These are phyloP conservation scores for Papiliotrema laurentii DNA, from an alignment of 1,284 basidiomycete genomes.

Conservation along the genomic window DNA sequence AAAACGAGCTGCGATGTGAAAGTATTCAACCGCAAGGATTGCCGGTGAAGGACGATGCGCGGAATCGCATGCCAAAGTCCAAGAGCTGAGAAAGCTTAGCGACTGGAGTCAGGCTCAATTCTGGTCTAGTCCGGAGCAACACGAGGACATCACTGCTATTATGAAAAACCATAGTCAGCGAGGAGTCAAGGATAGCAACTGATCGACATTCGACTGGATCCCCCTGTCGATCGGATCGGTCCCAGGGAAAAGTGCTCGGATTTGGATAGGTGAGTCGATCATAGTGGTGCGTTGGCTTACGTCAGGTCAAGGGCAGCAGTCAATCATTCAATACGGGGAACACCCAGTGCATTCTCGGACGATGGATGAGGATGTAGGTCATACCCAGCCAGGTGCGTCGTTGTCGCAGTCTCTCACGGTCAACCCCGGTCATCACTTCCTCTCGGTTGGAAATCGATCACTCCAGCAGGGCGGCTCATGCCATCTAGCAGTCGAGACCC, in stretches of 20 bases:
- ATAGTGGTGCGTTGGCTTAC: conserved; percentile 25
- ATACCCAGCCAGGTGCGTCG: conserved; percentile 23
- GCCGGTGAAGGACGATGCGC: conserved; percentile 45
- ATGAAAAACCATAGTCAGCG: conserved; percentile 46
- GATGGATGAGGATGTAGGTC: conserved; percentile 44
- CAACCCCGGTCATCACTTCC: conserved; percentile 39
- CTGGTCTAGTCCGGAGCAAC: conserved; percentile 47
- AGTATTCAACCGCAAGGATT: conserved; percentile 38
- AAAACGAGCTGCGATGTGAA: conserved; percentile 45
- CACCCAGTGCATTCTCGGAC: conserved; percentile 38
- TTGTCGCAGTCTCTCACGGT: conserved; percentile 12
- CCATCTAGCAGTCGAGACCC: conserved; percentile 46
- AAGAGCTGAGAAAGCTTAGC: conserved; percentile 34
- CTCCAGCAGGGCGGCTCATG: conserved; percentile 32
- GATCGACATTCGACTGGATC: conserved; percentile 42
- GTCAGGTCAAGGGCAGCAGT: conserved; percentile 44
- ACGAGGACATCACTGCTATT: conserved; percentile 44
- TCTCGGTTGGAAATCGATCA: conserved; percentile 45
- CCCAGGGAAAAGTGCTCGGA: conserved; percentile 39
- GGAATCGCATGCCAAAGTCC: conserved; percentile 31
- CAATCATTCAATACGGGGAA: conserved; percentile 49
- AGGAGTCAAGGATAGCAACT: background rate
- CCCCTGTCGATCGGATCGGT: conserved; percentile 43
- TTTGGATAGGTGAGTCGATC: conserved; percentile 42
- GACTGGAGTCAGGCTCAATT: conserved; percentile 42